Conservation (phyloP, 352 stramenopile genomes). For the Phytophthora melonis region DNA sequence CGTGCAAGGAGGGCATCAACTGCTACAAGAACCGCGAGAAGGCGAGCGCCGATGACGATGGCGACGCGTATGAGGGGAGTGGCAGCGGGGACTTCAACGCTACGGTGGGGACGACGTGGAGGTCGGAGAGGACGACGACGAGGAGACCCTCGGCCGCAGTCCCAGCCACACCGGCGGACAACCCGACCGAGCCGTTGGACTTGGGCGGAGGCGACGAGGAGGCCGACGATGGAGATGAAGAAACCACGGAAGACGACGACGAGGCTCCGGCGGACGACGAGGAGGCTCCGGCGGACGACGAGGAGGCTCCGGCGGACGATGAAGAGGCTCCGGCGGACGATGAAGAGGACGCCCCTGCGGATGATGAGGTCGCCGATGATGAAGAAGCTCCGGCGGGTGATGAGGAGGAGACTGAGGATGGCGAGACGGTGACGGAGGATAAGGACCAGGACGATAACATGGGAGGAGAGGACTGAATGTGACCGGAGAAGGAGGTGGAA, state of each 20-base stretch:
- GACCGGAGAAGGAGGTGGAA: no score
- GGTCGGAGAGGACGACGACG: background rate
- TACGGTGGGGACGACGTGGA: slow-evolving; percentile 18
- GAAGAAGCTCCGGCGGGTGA: background rate
- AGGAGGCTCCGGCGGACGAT: slow-evolving; percentile 6
- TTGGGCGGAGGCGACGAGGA: slow-evolving; percentile 1
- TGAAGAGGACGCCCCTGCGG: background rate
- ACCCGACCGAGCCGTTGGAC: slow-evolving; percentile 6
- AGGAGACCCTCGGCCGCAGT: background rate
- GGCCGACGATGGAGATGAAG: background rate
- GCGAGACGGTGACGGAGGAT: no score
- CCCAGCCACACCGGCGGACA: background rate
- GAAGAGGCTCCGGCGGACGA: background rate
- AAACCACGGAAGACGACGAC: background rate
- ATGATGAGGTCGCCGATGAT: background rate
- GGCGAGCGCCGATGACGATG: background rate
- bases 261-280: background rate
- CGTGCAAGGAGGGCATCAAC: slow-evolving; percentile 26
- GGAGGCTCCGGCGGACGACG: background rate
- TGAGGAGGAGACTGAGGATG: background rate
- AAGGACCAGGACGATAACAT: background rate
- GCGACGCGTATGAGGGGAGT: background rate
- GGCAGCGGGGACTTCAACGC: slow-evolving; percentile 25
- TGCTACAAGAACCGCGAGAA: slow-evolving; percentile 25
- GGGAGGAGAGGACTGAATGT: slow-evolving; percentile 10